Percentiles rank a stretch among this genome's conserved stretches.
phyloP scores from a whole-genome alignment of 495 filamentous ascomycete species.

The Podospora conica region DNA sequence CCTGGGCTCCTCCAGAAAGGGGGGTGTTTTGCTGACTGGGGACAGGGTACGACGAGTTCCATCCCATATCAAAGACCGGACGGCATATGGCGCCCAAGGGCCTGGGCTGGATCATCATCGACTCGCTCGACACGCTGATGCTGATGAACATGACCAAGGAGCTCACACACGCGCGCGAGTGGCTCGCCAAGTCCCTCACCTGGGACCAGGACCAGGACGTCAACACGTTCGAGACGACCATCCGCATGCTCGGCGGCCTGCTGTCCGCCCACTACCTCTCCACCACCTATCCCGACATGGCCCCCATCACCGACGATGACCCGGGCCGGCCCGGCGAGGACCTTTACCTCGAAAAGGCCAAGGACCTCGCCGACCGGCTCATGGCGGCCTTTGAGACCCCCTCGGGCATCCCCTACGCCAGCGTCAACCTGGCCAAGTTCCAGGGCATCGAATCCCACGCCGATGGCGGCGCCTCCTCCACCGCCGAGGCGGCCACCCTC shows the following conservation, averaged over 20 bases:
- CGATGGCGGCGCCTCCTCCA: slow-evolving; percentile 87
- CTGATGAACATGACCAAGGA: slow-evolving; percentile 94
- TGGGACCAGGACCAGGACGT: slow-evolving; percentile 94
- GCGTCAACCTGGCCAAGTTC: slow-evolving; percentile 74
- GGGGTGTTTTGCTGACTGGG: background rate
- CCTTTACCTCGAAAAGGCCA: slow-evolving; percentile 91
- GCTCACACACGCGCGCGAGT: slow-evolving; percentile 78
- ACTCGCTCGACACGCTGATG: slow-evolving; percentile 93
- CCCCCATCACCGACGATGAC: slow-evolving; percentile 60
- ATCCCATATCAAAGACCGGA: slow-evolving; percentile 73
- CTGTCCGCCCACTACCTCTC: slow-evolving; percentile 93
- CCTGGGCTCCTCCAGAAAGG: background rate
- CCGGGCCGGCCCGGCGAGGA: slow-evolving; percentile 68
- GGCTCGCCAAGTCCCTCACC: slow-evolving; percentile 74
- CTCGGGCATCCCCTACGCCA: slow-evolving; percentile 83
- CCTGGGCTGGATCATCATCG: slow-evolving; percentile 96
- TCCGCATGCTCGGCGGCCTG: slow-evolving; percentile 92
- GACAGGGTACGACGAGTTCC: slow-evolving; percentile 77
- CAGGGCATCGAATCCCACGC: slow-evolving; percentile 70
- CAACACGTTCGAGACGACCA: slow-evolving; percentile 96
- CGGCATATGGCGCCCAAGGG: slow-evolving; percentile 74
- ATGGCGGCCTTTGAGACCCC: slow-evolving; percentile 79
- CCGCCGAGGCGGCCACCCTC: slow-evolving; percentile 83
- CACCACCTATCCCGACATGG: slow-evolving; percentile 60
- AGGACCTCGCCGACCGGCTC: slow-evolving; percentile 82